phyloP scores from a whole-genome alignment of 352 stramenopile species.

The Phytopythium oedochilum region DNA sequence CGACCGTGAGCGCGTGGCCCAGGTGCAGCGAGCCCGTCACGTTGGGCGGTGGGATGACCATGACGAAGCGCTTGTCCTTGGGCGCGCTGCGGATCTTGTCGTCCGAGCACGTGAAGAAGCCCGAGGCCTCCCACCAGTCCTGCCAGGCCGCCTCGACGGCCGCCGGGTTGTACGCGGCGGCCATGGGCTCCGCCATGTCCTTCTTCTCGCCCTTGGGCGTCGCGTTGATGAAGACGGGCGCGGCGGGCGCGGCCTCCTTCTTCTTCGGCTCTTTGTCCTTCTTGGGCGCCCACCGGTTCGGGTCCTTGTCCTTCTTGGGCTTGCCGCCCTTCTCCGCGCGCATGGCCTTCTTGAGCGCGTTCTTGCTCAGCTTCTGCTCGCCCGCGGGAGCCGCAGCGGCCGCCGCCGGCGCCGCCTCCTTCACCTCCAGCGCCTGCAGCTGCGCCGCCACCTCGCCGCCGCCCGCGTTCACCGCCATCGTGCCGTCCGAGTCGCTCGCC shows the following conservation, averaged over 20 bases:
- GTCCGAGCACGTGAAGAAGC: constrained; percentile 95
- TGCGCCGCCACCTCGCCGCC: constrained; percentile 1
- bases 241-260: constrained; percentile 40
- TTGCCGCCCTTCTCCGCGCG: constrained; percentile 84
- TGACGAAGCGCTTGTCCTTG: constrained; percentile 93
- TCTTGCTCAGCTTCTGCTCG: constrained; percentile 91
- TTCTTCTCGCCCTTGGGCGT: constrained; percentile 96
- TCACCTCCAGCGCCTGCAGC: constrained; percentile 10
- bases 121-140: constrained; percentile 96
- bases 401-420: constrained; percentile 1
- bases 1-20: constrained; percentile 98
- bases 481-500: not conserved
- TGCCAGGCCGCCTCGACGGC: constrained; percentile 98
- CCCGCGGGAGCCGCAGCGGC: not conserved
- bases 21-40: constrained; percentile 94
- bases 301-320: constrained; percentile 95
- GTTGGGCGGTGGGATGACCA: constrained; percentile 92
- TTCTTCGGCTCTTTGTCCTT: constrained; percentile 85
- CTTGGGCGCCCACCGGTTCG: constrained; percentile 86
- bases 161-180: constrained; percentile 92
- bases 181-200: constrained; percentile 89
- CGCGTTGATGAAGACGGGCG: constrained; percentile 85
- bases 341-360: constrained; percentile 93
- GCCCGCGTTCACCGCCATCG: not conserved
- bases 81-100: constrained; percentile 71